A percentile compares a stretch with the other conserved stretches of the same genome.
Conservation (phyloP, 129 eudicot species). For the Solidago caesia region DNA sequence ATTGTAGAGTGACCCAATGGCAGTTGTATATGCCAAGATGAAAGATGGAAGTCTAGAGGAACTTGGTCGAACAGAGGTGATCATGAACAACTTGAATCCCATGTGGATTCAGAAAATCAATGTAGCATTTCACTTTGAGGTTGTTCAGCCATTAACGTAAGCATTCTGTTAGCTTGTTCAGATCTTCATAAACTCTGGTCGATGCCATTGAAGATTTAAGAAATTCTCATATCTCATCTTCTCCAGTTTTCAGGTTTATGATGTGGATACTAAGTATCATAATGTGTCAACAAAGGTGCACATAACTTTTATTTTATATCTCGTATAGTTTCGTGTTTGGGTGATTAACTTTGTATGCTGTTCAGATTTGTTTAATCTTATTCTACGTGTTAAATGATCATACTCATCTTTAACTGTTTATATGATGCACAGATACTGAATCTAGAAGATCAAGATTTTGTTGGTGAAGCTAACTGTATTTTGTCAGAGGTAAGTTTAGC, state of each 20-base stretch:
- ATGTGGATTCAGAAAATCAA: conserved; percentile 77
- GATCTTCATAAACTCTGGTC: conserved; percentile 18
- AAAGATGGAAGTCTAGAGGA: conserved; percentile 72
- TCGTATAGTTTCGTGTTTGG: conserved; percentile 7
- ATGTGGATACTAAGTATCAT: conserved; percentile 85
- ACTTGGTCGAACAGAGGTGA: conserved; percentile 96
- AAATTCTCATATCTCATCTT: conserved; percentile 17
- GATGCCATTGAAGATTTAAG: conserved; percentile 3
- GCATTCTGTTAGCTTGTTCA: conserved; percentile 26
- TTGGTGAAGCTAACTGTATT: conserved; percentile 88
- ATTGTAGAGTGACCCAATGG: conserved; percentile 95
- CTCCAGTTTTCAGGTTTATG: conserved; percentile 85
- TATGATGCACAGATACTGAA: conserved; percentile 61
- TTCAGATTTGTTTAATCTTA: conserved; percentile 9
- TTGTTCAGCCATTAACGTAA: conserved; percentile 79
- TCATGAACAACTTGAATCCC: conserved; percentile 87
- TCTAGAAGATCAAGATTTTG: conserved; percentile 84
- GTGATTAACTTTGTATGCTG: conserved; percentile 5
- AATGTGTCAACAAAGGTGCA: conserved; percentile 75
- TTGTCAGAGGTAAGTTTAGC: conserved; percentile 74
- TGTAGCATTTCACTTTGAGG: conserved; percentile 81
- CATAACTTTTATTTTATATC: conserved; percentile 12
- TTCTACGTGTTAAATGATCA: conserved; percentile 6
- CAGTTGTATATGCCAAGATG: conserved; percentile 62
- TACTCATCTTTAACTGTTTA: neutral